Evolutionary conservation across 441 rosid genomes (phyloP).

Genomic region (Erodium trifolium): DNA sequence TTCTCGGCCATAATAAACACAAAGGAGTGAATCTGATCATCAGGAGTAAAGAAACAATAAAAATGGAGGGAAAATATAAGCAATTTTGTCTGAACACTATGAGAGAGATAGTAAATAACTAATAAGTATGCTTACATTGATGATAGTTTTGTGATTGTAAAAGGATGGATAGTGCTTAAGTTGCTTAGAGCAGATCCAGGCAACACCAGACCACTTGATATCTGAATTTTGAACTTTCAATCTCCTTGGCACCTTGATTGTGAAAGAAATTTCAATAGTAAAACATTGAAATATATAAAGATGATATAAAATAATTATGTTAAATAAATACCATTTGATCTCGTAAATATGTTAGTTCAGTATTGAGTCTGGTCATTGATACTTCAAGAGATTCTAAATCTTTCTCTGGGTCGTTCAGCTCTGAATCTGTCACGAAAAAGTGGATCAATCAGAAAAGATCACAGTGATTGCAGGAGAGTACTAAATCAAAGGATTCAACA

Average conservation of each 20-base stretch:
- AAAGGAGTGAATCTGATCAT: slow-evolving; percentile 72
- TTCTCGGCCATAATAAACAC: slow-evolving; percentile 90
- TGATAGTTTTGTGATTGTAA: slow-evolving; percentile 64
- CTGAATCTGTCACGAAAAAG: slow-evolving; percentile 40
- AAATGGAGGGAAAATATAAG: background rate
- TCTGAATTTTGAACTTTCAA: slow-evolving; percentile 45
- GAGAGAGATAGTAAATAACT: background rate
- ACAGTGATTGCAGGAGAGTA: background rate
- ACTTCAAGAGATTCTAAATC: slow-evolving; percentile 38
- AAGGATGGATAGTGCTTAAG: slow-evolving; percentile 91
- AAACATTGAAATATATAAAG: slow-evolving; percentile 12
- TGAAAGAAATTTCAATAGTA: slow-evolving; percentile 19
- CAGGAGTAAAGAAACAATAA: slow-evolving; percentile 14
- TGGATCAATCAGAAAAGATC: background rate
- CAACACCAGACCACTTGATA: slow-evolving; percentile 73
- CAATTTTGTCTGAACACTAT: slow-evolving; percentile 11
- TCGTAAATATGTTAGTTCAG: slow-evolving; percentile 13
- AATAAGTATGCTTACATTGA: slow-evolving; percentile 49
- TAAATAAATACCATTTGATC: slow-evolving; percentile 25
- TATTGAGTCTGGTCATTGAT: slow-evolving; percentile 26
- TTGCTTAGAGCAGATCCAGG: slow-evolving; percentile 87
- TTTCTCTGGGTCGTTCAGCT: slow-evolving; percentile 37
- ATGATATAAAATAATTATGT: slow-evolving; percentile 4
- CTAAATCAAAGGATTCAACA: background rate
- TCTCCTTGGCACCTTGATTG: slow-evolving; percentile 48